Base-by-base conservation (phyloP, 352 stramenopile species). In the Peronospora destructor region DNA sequence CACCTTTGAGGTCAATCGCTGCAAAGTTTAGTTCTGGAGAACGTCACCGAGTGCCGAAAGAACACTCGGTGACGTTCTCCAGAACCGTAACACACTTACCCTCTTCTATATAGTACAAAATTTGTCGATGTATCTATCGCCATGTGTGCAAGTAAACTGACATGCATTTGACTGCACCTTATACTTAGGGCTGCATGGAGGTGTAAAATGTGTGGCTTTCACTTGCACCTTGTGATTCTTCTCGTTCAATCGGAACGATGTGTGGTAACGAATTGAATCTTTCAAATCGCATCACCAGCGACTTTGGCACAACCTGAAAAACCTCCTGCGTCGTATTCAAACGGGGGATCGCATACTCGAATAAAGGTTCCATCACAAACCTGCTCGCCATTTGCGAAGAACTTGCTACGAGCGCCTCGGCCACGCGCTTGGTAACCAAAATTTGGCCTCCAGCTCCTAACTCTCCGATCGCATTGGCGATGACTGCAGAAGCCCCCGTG, bases 371-470 rank as follows among this genome's bases (percentile, higher is more conserved):
- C 3, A 71, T 39, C 5, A 60, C 40, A 37, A 63, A 66, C 9
- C 61, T 61, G 21, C 45, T 58, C 8, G 42, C 25, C 6, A 71
- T 2, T 8, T 53, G 43, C 1, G 50, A 55, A 4, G 53, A 43
- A 34, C 68, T 64, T 2, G 45, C 40, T 25, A 12, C 10, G 3
- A 81, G 56, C 58, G 61, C 78, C 12, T 71, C 46, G 0, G 71
- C 73, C 16, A 84, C 52, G 4, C 69, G 59, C 8, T 67, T 58
- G 0, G 69, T 84, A 26, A 71, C 56, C 9, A 84, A 44, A 53
- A 84, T 79, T 34, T 84, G 73, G 1, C 73, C 73, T 40, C 73
- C 73, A 40, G 56, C 49, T 7, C 69, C 69, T 3, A 81, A 37
- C 16, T 76, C 73, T 30, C 67, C 69, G 1, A 84, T 61, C 36